phyloP scores from a whole-genome alignment of 108 stramenopile species.

The Conticribra weissflogii region DNA sequence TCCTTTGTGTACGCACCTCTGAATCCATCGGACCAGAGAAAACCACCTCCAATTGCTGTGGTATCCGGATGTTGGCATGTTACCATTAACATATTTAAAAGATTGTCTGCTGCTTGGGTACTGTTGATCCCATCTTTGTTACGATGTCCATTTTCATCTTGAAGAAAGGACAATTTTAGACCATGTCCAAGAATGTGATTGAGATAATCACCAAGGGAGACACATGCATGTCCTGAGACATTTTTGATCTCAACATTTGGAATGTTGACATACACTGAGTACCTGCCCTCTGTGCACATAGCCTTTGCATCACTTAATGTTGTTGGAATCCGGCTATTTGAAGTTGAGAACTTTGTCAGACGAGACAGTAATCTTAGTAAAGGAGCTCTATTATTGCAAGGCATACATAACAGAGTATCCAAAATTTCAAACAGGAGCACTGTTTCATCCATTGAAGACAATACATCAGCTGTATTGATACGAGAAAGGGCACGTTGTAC shows the following conservation, averaged over 20 bases:
- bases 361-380: no score
- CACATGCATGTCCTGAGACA: background rate
- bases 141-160: background rate
- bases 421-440: no score
- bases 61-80: no score
- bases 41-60: background rate
- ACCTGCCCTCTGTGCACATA: no score
- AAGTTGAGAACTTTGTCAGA: no score
- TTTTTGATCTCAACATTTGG: background rate
- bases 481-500: no score
- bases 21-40: background rate
- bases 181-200: background rate
- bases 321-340: no score
- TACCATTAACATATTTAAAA: background rate
- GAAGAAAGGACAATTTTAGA: background rate
- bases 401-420: no score
- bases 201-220: background rate
- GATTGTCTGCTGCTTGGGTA: background rate
- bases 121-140: background rate
- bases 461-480: no score
- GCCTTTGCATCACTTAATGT: no score
- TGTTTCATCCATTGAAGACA: no score
- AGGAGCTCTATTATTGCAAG: no score
- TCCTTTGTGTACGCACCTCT: background rate
- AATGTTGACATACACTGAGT: background rate